Evolutionary conservation across 192 early-diverging fungal genomes (phyloP).

Genomic region (Ambispora gerdemannii): DNA sequence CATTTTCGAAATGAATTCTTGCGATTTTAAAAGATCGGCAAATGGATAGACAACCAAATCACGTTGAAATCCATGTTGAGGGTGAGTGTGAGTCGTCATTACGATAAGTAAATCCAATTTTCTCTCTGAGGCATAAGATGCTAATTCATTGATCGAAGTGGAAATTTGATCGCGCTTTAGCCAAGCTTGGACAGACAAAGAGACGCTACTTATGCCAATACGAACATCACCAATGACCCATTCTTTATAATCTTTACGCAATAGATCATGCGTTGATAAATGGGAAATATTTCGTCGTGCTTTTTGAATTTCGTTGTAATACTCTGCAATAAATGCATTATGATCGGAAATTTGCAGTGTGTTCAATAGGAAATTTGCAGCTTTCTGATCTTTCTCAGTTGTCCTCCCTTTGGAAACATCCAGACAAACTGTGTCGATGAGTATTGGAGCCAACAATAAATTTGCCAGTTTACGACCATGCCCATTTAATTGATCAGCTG

Average conservation of each 20-base stretch:
- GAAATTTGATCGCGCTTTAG: slow-evolving; percentile 40
- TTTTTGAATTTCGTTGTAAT: slow-evolving; percentile 50
- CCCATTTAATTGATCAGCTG: background rate
- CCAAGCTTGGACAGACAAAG: slow-evolving; percentile 51
- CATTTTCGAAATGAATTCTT: slow-evolving; percentile 32
- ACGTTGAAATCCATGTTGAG: slow-evolving; percentile 51
- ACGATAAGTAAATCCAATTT: slow-evolving; percentile 54
- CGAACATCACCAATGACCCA: slow-evolving; percentile 43
- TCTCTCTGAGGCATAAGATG: slow-evolving; percentile 39
- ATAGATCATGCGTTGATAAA: slow-evolving; percentile 49
- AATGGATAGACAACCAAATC: slow-evolving; percentile 53
- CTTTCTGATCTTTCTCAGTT: slow-evolving; percentile 43
- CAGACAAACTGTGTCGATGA: slow-evolving; percentile 64
- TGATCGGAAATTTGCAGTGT: slow-evolving; percentile 5
- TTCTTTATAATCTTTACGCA: slow-evolving; percentile 78
- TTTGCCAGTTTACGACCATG: slow-evolving; percentile 41
- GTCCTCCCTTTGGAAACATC: slow-evolving; percentile 46
- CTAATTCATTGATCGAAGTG: slow-evolving; percentile 27
- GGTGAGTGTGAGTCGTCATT: slow-evolving; percentile 56
- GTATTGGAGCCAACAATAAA: slow-evolving; percentile 57
- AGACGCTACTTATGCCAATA: slow-evolving; percentile 62
- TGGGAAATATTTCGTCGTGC: slow-evolving; percentile 51
- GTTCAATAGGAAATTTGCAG: slow-evolving; percentile 40
- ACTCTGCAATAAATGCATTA: slow-evolving; percentile 20
- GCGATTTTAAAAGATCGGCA: background rate